phyloP scores from a whole-genome alignment of 176 grass and related monocot species.

The Cenchrus americanus region DNA sequence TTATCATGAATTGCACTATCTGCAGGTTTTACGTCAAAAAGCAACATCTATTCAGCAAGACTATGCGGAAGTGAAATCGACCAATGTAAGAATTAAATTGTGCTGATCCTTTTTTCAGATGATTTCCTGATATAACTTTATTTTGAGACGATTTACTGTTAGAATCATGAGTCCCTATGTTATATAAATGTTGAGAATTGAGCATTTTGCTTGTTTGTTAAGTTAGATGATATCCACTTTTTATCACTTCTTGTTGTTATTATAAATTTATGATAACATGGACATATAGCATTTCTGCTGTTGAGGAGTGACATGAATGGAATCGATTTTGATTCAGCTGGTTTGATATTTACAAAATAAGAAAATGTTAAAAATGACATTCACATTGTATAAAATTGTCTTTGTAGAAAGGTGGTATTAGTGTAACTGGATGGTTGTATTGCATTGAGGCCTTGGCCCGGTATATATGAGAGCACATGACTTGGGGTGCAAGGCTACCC shows the following conservation, averaged over 20 bases:
- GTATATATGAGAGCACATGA: too few relatives aligned
- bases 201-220: constrained; percentile 1
- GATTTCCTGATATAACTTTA: background rate
- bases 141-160: constrained; percentile 3
- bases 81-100: constrained; percentile 44
- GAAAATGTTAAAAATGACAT: constrained; percentile 13
- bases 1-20: constrained; percentile 28
- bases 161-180: background rate
- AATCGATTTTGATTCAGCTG: too few relatives aligned
- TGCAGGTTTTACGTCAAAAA: constrained; percentile 95
- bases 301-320: background rate
- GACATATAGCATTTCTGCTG: background rate
- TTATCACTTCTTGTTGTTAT: background rate
- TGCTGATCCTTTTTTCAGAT: background rate
- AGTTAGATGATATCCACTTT: constrained; percentile 3
- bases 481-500: too few relatives aligned
- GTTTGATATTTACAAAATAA: background rate
- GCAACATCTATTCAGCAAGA: constrained; percentile 98
- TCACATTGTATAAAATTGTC: background rate
- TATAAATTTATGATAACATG: too few relatives aligned
- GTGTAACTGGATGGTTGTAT: too few relatives aligned
- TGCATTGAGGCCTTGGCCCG: too few relatives aligned
- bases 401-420: too few relatives aligned
- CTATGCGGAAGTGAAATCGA: constrained; percentile 94
- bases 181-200: background rate